Evolutionary conservation across 1,284 basidiomycete species (phyloP), one percentile per base, ranked within the genome.

Genomic region (Schizophyllum amplum): DNA sequence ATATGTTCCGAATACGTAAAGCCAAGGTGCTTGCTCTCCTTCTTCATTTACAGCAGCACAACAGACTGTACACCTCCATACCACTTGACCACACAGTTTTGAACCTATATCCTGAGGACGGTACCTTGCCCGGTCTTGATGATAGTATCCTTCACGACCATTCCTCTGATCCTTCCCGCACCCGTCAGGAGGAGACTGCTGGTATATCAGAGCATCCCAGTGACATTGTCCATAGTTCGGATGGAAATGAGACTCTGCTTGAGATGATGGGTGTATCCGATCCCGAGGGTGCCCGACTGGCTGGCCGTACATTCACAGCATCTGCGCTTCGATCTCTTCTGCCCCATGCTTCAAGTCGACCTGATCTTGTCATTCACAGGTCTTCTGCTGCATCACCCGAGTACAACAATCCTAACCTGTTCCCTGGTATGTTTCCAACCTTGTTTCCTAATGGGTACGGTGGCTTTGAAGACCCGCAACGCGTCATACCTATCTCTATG

Each of bases 361-460:
- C 66, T 26, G 61, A 67, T 56, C 50, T 61, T 21, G 46, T 60
- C 17, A 60, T 71, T 25, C 61, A 63, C 27, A 62, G 64, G 47
- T 57, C 50, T 5, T 46, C 56, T 5, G 11, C 23, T 24, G 26
- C 25, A 15, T 59, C 64, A 17, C 58, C 56, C 52, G 69, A 69
- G 58, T 71, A 64, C 59, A 53, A 64, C 13, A 68, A 71, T 58
- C 65, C 66, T 4, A n/a, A 27, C 15, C 53, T 71, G 2, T 65
- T 71, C 53, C 68, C 67, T 22, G 63, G 62, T 4, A 67, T 71
- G 62, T 71, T 62, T 61, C 68, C 69, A 4, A 69, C 68, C 2
- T 55, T 71, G 4, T 71, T 67, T 62, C 71, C 71, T 1, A 69
- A 68, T 60, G 69, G 71, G 2, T 53, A 64, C 49, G 71, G 72